Conservation (phyloP, 2,329 filamentous ascomycete genomes). For the Xylariaceae sp. region DNA sequence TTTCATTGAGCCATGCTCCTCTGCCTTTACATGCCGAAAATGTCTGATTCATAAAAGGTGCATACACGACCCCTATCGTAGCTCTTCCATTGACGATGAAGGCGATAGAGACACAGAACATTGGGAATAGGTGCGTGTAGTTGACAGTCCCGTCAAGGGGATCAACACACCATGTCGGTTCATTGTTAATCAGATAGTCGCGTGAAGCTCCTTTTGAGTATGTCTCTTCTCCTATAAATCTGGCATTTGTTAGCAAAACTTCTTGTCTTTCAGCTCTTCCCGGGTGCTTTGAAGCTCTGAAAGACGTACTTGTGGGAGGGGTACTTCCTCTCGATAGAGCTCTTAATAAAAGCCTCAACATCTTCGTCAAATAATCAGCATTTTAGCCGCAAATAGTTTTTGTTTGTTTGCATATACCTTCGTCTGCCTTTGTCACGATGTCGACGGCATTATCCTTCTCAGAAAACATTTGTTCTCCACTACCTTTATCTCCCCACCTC, state of each 20-base stretch:
- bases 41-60: conserved; percentile 71
- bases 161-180: conserved; percentile 78
- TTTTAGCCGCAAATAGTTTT: background rate
- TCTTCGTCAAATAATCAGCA: conserved; percentile 50
- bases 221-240: conserved; percentile 78
- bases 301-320: conserved; percentile 67
- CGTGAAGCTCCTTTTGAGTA: conserved; percentile 72
- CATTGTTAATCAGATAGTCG: conserved; percentile 67
- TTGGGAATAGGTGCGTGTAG: conserved; percentile 80
- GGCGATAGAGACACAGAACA: conserved; percentile 81
- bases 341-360: conserved; percentile 73
- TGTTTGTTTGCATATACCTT: conserved; percentile 55
- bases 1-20: conserved; percentile 74
- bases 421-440: conserved; percentile 77
- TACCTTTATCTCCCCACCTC: conserved; percentile 52
- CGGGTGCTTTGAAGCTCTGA: background rate
- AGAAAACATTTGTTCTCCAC: conserved; percentile 47
- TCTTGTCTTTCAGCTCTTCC: background rate
- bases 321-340: conserved; percentile 62
- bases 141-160: conserved; percentile 82
- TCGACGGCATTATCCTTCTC: conserved; percentile 81
- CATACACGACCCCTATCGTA: conserved; percentile 73
- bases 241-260: conserved; percentile 38
- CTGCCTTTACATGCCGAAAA: conserved; percentile 71
- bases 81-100: conserved; percentile 66